A percentile compares a stretch with the other conserved stretches of the same genome.
phyloP scores from a whole-genome alignment of 345 rosid genomes.

The Toxicodendron radicans region DNA sequence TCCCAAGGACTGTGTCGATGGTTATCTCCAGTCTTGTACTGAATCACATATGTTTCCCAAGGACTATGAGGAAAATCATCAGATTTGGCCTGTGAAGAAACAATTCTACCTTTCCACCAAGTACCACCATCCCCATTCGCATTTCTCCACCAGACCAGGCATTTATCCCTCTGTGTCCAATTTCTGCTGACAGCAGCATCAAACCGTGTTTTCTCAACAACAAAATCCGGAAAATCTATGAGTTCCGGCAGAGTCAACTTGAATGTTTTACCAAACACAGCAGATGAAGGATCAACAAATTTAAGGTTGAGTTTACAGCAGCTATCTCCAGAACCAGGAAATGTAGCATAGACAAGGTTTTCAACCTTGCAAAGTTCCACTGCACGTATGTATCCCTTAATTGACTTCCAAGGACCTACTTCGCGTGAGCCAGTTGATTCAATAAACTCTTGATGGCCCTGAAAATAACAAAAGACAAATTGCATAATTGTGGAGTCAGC shows the following conservation, averaged over 20 bases:
- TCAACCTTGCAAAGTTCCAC: constrained; percentile 83
- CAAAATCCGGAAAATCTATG: constrained; percentile 76
- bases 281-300: constrained; percentile 66
- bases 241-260: constrained; percentile 79
- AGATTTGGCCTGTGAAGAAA: constrained; percentile 56
- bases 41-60: constrained; percentile 77
- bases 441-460: constrained; percentile 89
- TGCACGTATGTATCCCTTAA: constrained; percentile 59
- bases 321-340: constrained; percentile 93
- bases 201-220: constrained; percentile 81
- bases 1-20: constrained; percentile 92
- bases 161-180: constrained; percentile 71
- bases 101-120: constrained; percentile 88
- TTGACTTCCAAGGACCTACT: constrained; percentile 57
- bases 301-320: constrained; percentile 90
- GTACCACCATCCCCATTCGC: constrained; percentile 63
- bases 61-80: constrained; percentile 83
- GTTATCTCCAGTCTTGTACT: constrained; percentile 54
- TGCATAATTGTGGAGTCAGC: constrained; percentile 6
- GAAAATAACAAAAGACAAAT: constrained; percentile 34
- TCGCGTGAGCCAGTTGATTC: constrained; percentile 39
- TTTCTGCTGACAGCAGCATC: constrained; percentile 67
- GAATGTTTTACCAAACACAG: constrained; percentile 52
- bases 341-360: constrained; percentile 63
- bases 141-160: constrained; percentile 90